Base-by-base conservation (phyloP, 495 filamentous ascomycete genomes). In the Friedmanniomyces simplex region DNA sequence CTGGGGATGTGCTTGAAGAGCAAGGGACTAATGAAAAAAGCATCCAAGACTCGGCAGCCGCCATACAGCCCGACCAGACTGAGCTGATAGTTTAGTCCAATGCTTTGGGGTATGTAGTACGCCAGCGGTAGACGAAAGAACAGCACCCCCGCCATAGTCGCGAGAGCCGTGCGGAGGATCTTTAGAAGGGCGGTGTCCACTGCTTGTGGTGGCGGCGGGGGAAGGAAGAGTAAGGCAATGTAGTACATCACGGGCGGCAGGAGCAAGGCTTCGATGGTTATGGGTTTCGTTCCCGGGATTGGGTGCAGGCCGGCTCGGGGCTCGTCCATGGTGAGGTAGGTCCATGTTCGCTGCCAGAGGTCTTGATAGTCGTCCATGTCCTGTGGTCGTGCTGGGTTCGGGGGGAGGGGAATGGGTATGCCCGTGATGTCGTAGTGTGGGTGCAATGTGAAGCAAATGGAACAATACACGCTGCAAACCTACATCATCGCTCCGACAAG, bases 231-330 rank as follows among this genome's bases (percentile, higher is more conserved):
- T 20, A 58, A 26, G 10, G 56, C 56, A 32, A 58, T 32, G 28
- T 58, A 58, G 50, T 58, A 58, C 37, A 58, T 58, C 48, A 58
- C 12, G 4, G 56, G 56, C 3, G 56, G 56, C 12, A 58, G 39
- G 8, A 58, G n/a, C 21, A 58, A 34, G 16, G 56, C 56, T 20
- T 58, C 56, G 39, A 58, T 58, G n/a, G 47, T 51, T 1, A 58
- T 47, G 7, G 49, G 48, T 24, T 53, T 42, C 25, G 50, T 58
- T 5, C 56, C 56, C 28, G 56, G 56, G 12, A 58, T 52, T 13
- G 56, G 49, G 25, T 58, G 56, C n/a, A 58, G 48, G 21, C 48
- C 56, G 21, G 56, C 46, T 14, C 47, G 56, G 5, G 56, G 56
- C 16, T 52, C 4, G 24, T 58, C 37, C 21, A 42, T 24, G 8